Evolutionary conservation across 805 yeast species (phyloP), one percentile per base, ranked within the genome.

Genomic region (Ogataea populi-albae): DNA sequence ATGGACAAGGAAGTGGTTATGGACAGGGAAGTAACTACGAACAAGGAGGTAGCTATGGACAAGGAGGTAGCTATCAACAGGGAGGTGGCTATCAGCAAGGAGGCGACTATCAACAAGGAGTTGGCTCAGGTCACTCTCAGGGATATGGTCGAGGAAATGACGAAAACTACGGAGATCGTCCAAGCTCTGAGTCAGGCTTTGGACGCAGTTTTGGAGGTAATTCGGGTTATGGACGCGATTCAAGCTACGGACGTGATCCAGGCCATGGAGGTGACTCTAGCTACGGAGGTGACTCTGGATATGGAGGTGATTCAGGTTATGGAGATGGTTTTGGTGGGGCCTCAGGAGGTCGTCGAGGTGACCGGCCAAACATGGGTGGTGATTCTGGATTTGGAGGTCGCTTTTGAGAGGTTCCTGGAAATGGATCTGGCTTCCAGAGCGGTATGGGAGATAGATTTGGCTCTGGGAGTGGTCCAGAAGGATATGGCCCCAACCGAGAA

Each of bases 1-100:
- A 24, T 29, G 33, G 43, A 9, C 37, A 27, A 20, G 38, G 39
- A 16, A 37, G 38, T 8, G 24, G 19, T 17, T 37, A 28, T 27
- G 43, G 53, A 23, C 46, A 33, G 18, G 55, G 54, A 11, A 22
- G 23, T 11, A 22, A 22, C 23, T 22, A 22, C 7, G 40, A 34
- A 24, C 35, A 38, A 14, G 35, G 37, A 19, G 36, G 35, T 16
- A 26, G 27, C 11, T 30, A 36, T 10, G 35, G 30, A 2, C 33
- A 29, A n/a, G 39, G 37, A 2, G 40, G 45, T 30, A 23, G 39
- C 15, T 16, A 25, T 24, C 19, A 28, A 8, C 31, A 25, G 17
- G 36, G 36, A 21, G 26, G 27, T 12, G 26, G 22, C 14, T 11
- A 15, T 22, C 11, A 22, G 9, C 11, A 22, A 9, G n/a, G n/a